Conservation (phyloP, 768 basidiomycete genomes). For the Leccinum boreale region DNA sequence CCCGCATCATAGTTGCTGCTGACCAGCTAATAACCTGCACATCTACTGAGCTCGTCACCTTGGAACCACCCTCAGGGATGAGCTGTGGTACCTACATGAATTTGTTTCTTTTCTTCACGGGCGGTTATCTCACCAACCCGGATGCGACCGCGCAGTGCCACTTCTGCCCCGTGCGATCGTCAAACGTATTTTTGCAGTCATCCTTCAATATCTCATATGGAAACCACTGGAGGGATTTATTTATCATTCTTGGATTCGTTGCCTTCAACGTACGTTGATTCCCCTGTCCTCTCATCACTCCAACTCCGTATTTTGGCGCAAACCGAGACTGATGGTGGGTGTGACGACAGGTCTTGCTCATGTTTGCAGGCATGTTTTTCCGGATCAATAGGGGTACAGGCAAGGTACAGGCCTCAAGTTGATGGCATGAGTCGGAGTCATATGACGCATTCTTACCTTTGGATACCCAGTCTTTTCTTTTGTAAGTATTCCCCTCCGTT, state of each 20-base stretch:
- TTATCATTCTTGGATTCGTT: conserved; percentile 15
- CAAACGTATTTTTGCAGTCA: conserved; percentile 39
- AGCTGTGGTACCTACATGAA: conserved; percentile 53
- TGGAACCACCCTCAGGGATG: conserved; percentile 51
- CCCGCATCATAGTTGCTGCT: conserved; percentile 36
- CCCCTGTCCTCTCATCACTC: no score
- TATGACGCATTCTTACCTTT: not conserved
- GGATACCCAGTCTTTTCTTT: not conserved
- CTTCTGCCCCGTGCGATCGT: conserved; percentile 52
- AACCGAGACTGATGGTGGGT: not conserved
- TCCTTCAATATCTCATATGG: conserved; percentile 5
- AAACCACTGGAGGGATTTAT: conserved; percentile 10
- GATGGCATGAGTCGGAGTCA: not conserved
- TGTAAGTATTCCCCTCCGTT: not conserved
- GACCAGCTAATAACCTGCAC: conserved; percentile 45
- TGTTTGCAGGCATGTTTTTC: conserved; percentile 32
- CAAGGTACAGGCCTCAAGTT: not conserved
- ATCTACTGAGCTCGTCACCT: conserved; percentile 45
- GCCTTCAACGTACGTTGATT: conserved; percentile 42
- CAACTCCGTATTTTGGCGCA: not conserved
- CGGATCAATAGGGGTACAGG: conserved; percentile 19
- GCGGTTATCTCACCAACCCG: conserved; percentile 58
- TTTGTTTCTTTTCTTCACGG: conserved; percentile 43
- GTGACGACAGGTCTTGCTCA: conserved; percentile 22
- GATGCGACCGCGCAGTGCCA: conserved; percentile 49